These are phyloP conservation scores for Rhizophagus clarus DNA, from an alignment of 192 early-diverging fungal genomes.

Conservation along the genomic window DNA sequence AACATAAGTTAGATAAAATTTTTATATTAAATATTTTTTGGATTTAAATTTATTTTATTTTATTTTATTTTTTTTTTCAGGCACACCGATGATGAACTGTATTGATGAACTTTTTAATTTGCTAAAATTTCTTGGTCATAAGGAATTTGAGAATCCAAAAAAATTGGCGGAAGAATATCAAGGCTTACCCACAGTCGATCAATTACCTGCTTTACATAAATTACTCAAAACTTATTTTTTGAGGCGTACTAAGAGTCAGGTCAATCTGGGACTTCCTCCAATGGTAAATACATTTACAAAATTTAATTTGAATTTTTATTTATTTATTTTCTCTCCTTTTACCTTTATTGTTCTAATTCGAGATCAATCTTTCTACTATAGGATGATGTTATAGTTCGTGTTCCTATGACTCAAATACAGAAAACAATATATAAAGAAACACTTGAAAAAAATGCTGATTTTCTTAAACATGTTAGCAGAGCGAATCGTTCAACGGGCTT, in stretches of 20 bases:
- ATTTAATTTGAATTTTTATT: not conserved
- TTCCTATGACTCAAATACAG: slow-evolving; percentile 68
- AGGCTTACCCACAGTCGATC: slow-evolving; percentile 47
- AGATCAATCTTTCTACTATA: slow-evolving; percentile 1
- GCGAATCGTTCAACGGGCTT: slow-evolving; percentile 34
- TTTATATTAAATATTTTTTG: not conserved
- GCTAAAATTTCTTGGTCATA: slow-evolving; percentile 69
- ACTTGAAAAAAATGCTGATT: slow-evolving; percentile 53
- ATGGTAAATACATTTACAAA: slow-evolving; percentile 42
- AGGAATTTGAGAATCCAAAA: slow-evolving; percentile 58
- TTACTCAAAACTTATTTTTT: slow-evolving; percentile 71
- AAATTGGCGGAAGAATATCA: slow-evolving; percentile 57
- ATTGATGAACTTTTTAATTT: slow-evolving; percentile 73
- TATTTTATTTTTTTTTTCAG: slow-evolving; percentile 25
- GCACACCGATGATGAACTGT: slow-evolving; percentile 74
- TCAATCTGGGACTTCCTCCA: slow-evolving; percentile 59
- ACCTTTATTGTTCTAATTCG: not conserved
- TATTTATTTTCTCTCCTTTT: not conserved
- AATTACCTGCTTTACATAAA: slow-evolving; percentile 69
- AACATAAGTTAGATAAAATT: slow-evolving; percentile 15
- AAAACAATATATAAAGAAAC: slow-evolving; percentile 69
- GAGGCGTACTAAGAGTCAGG: slow-evolving; percentile 67
- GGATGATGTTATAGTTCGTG: slow-evolving; percentile 71
- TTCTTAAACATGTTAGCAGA: slow-evolving; percentile 52
- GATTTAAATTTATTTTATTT: too few species aligned